phyloP scores from a whole-genome alignment of 2,329 filamentous ascomycete genomes.

The Epichloe brachyelytri region DNA sequence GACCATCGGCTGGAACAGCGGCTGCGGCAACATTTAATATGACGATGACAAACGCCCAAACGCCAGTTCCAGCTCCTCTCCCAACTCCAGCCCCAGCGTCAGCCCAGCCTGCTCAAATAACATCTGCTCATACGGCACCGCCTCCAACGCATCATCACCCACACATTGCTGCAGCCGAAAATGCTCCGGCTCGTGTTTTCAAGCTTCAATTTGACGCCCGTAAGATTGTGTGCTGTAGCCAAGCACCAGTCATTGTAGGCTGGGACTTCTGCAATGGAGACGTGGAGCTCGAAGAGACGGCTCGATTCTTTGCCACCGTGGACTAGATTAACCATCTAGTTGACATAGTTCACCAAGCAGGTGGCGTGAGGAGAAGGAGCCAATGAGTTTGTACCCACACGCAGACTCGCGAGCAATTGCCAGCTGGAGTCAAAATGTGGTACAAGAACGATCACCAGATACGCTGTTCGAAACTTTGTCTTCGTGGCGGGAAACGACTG shows the following conservation, averaged over 20 bases:
- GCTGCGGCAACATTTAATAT: neutral
- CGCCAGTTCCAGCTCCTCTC: neutral
- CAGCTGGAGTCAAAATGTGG: neutral
- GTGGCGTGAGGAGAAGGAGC: neutral
- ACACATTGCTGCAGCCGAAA: slow-evolving; percentile 32
- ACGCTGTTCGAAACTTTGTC: neutral
- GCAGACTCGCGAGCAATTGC: too few relatives aligned
- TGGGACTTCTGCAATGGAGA: slow-evolving; percentile 97
- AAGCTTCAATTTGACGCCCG: slow-evolving; percentile 94
- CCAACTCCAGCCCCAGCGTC: slow-evolving; percentile 2
- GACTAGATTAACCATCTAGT: slow-evolving; percentile 16
- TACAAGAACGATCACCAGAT: neutral
- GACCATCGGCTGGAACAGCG: neutral
- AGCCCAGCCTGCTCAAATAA: slow-evolving; percentile 11
- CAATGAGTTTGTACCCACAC: neutral
- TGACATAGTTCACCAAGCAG: neutral
- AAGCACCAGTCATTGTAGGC: slow-evolving; percentile 81
- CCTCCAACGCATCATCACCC: slow-evolving; percentile 23
- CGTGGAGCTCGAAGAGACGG: slow-evolving; percentile 62
- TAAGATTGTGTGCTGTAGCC: slow-evolving; percentile 87
- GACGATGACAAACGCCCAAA: neutral
- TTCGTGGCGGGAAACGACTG: neutral
- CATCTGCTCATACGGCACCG: neutral
- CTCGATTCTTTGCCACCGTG: slow-evolving; percentile 60
- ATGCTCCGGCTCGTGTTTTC: slow-evolving; percentile 58